Base-by-base conservation (phyloP, 2,329 filamentous ascomycete genomes). In the Waltergamsia citrina region DNA sequence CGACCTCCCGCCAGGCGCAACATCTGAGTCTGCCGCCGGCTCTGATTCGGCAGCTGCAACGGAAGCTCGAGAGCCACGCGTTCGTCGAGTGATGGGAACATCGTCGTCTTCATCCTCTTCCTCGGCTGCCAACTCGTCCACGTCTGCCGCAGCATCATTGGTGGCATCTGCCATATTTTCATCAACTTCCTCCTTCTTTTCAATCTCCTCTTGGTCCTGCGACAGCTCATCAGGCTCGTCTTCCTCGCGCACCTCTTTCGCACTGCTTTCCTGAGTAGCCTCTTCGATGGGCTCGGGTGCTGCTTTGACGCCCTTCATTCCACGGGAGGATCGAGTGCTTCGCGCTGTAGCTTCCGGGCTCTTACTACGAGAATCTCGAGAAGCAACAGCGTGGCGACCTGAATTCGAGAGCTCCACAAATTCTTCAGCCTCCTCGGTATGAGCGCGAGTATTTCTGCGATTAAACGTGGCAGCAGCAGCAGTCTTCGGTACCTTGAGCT, bases 401-500 rank as follows among this genome's bases (percentile, higher is more conserved):
- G 75, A 79, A 43, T 63, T 71, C 6, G 74, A 71, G 11, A 80
- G 57, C 45, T 78, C 72, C 5, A 77, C 51, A 6, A 77, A 63
- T 5, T 67, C 60, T 28, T 75, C 70, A 0, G 61, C 59, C 30
- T 76, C 71, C 29, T 68, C 71, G 4, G 71, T 74, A 35, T 57
- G 64, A 12, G 68, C 70, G 21, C 73, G 59, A 9, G 73, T 76
- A 8, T 57, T 49, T 43, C 70, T 60, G 22, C 71, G 62, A 25
- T 63, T 62, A n/a, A n/a, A n/a, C 2, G 45, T 46, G 21, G 38
- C 47, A 17, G 42, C 43, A 4, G 40, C 38, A 24, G 46, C 41
- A 18, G 45, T 25, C 33, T 52, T 56, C 21, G 55, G 53, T 10
- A 62, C 49, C 41, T 60, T 65, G 28, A 72, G 54, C 38, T 62